A percentile compares a stretch with the other conserved stretches of the same genome.
Evolutionary conservation across 495 filamentous ascomycete genomes (phyloP).

Genomic region (Trypethelium eluteriae): DNA sequence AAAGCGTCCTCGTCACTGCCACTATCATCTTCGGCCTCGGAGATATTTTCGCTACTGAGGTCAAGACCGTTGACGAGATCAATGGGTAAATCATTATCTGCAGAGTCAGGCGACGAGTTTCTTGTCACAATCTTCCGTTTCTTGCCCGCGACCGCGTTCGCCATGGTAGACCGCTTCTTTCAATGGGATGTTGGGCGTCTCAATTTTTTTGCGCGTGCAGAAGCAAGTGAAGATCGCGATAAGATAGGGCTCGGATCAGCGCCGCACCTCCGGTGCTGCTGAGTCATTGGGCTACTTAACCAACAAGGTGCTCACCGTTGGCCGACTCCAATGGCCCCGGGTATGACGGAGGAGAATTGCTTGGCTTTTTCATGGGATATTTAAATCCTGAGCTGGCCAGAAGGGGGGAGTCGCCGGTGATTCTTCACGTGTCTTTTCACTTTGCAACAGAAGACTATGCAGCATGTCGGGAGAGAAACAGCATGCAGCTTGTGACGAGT

Average conservation of each 20-base stretch:
- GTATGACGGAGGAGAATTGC: no score
- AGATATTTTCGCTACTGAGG: not conserved
- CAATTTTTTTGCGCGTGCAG: constrained; percentile 22
- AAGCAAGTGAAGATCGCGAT: constrained; percentile 13
- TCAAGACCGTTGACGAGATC: not conserved
- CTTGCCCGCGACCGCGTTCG: not conserved
- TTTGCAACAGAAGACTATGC: not conserved
- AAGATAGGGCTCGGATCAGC: constrained; percentile 17
- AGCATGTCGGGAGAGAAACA: constrained; percentile 17
- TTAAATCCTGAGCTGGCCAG: not conserved
- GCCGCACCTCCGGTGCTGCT: not conserved
- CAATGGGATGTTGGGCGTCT: not conserved
- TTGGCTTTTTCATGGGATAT: not conserved
- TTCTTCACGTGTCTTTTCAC: not conserved
- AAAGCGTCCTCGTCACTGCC: not conserved
- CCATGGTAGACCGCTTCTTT: not conserved
- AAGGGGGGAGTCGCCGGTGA: not conserved
- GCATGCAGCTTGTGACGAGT: constrained; percentile 33
- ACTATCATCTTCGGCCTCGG: not conserved
- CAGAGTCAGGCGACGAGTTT: not conserved
- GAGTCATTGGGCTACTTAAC: not conserved
- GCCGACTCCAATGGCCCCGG: not conserved
- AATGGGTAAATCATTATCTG: not conserved
- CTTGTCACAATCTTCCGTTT: constrained; percentile 2
- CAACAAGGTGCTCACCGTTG: not conserved